Conservation (phyloP, 768 basidiomycete species). For the Mycena leptocephala region DNA sequence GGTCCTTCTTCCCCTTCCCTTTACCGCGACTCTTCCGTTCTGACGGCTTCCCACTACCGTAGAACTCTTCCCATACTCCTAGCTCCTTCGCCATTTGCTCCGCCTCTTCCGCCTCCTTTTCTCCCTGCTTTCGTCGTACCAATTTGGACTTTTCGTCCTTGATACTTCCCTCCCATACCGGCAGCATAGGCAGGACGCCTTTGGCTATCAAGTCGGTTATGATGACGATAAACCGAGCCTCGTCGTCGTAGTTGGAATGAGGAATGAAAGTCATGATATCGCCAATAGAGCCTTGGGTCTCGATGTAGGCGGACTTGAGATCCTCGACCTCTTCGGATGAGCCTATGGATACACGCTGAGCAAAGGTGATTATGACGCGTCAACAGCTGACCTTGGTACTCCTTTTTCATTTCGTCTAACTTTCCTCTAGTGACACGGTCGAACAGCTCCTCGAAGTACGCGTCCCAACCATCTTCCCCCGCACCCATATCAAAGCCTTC, state of each 20-base stretch:
- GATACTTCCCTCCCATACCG: slow-evolving; percentile 78
- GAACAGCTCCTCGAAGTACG: slow-evolving; percentile 94
- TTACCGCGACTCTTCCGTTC: slow-evolving; percentile 72
- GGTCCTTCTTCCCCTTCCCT: slow-evolving; percentile 62
- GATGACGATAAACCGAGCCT: slow-evolving; percentile 82
- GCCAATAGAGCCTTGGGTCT: slow-evolving; percentile 82
- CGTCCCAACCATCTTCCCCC: slow-evolving; percentile 93
- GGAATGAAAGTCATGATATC: slow-evolving; percentile 91
- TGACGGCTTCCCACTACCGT: slow-evolving; percentile 81
- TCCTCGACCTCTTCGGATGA: slow-evolving; percentile 91
- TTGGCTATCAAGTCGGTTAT: slow-evolving; percentile 79
- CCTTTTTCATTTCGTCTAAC: slow-evolving; percentile 94
- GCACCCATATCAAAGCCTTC: slow-evolving; percentile 81
- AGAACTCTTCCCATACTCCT: slow-evolving; percentile 96
- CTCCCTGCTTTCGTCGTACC: slow-evolving; percentile 79
- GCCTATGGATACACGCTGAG: slow-evolving; percentile 60
- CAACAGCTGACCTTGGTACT: slow-evolving; percentile 85
- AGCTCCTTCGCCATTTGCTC: slow-evolving; percentile 88
- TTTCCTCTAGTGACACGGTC: slow-evolving; percentile 89
- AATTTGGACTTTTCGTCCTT: slow-evolving; percentile 88
- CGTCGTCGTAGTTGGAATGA: slow-evolving; percentile 89
- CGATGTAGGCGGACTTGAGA: slow-evolving; percentile 80
- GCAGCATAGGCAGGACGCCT: slow-evolving; percentile 69
- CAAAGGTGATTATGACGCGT: not conserved
- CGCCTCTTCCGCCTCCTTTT: slow-evolving; percentile 89